phyloP scores from a whole-genome alignment of 2,329 filamentous ascomycete genomes.

The Stemphylium beticola region DNA sequence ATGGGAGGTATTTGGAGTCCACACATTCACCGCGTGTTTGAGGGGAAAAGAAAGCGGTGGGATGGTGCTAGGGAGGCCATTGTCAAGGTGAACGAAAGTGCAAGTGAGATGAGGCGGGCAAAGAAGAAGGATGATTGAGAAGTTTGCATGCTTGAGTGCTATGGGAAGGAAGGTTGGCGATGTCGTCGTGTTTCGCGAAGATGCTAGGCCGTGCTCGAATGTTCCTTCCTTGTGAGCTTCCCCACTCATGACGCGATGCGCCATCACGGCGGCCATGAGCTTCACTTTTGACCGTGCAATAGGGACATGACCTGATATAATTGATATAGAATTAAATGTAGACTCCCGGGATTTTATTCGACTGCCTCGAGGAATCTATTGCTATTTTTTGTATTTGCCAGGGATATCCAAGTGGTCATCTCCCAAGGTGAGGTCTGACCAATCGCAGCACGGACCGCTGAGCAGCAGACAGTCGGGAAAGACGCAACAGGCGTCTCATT shows the following conservation, averaged over 20 bases:
- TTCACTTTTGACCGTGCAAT: not conserved
- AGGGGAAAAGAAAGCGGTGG: constrained; percentile 51
- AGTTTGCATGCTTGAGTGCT: not conserved
- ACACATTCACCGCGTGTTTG: constrained; percentile 52
- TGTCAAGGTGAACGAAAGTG: constrained; percentile 29
- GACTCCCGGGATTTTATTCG: not conserved
- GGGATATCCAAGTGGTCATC: constrained; percentile 3
- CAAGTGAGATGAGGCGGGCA: not conserved
- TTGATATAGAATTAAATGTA: not conserved
- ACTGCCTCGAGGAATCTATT: not conserved
- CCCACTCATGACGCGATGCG: constrained; percentile 16
- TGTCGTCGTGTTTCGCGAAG: too few relatives aligned
- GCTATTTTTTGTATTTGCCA: not conserved
- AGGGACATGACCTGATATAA: not conserved
- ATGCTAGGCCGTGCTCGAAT: constrained; percentile 6
- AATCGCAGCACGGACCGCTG: constrained; percentile 17
- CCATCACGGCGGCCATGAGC: not conserved
- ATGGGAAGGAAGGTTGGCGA: not conserved
- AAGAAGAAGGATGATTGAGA: constrained; percentile 2
- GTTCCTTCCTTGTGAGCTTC: constrained; percentile 10
- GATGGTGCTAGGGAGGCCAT: constrained; percentile 49
- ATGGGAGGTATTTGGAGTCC: constrained; percentile 52
- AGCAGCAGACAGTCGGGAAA: constrained; percentile 8
- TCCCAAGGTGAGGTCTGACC: constrained; percentile 7
- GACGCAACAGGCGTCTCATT: constrained; percentile 13